Conservation (phyloP, 31 red algal genomes). For the Asparagopsis taxiformis region DNA sequence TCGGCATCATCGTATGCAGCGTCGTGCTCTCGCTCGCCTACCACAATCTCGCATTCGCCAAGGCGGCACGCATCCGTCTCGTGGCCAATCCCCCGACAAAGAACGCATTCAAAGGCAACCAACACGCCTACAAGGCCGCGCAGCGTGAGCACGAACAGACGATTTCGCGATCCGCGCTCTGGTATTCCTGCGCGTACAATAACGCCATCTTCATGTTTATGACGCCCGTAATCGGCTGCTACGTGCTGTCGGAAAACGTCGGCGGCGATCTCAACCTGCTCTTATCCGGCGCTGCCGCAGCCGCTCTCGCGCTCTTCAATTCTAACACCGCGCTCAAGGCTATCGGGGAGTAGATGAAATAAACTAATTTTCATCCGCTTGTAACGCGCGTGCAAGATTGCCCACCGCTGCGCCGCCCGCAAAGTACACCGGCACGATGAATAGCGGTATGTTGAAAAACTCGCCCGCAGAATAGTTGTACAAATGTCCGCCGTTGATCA, state of each 20-base stretch:
- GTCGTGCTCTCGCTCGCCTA: conserved; percentile 62
- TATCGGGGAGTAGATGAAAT: conserved; percentile 18
- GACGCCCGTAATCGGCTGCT: conserved; percentile 42
- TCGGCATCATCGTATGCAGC: conserved; percentile 8
- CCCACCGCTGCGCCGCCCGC: conserved; percentile 31
- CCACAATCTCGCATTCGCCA: conserved; percentile 64
- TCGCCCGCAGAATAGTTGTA: conserved; percentile 17
- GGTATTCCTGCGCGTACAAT: conserved; percentile 55
- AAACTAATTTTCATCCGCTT: not conserved
- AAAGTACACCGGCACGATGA: conserved; percentile 41
- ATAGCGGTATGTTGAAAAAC: conserved; percentile 16
- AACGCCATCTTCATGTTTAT: conserved; percentile 61
- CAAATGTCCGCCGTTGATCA: conserved; percentile 11
- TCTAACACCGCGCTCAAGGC: conserved; percentile 60
- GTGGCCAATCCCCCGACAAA: conserved; percentile 52
- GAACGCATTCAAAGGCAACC: conserved; percentile 47
- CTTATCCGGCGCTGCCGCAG: conserved; percentile 31
- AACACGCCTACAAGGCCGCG: conserved; percentile 12
- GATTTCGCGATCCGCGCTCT: conserved; percentile 29
- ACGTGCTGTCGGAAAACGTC: conserved; percentile 44
- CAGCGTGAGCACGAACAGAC: conserved; percentile 17
- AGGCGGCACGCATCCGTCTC: conserved; percentile 37
- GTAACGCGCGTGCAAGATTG: conserved; percentile 17
- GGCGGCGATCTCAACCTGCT: conserved; percentile 53
- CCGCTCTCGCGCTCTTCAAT: conserved; percentile 58